These are phyloP conservation scores for Talaromyces sp. DNA, from an alignment of 2,329 filamentous ascomycete genomes.

Conservation along the genomic window DNA sequence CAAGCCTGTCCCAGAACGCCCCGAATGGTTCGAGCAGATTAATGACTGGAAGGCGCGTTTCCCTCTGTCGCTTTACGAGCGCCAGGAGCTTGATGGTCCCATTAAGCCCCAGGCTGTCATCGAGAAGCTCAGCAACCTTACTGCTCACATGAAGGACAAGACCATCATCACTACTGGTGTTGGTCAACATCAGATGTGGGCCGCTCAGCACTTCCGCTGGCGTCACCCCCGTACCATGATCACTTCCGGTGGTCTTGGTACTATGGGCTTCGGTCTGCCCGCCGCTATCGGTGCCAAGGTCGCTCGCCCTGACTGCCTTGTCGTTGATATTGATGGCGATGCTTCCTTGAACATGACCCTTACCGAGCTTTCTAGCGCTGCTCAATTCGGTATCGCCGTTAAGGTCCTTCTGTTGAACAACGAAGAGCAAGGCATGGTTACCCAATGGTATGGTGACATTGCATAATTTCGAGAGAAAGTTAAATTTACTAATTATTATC, in stretches of 20 bases:
- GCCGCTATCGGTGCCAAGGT: slow-evolving; percentile 96
- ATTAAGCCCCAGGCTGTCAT: slow-evolving; percentile 97
- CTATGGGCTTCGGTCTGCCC: slow-evolving; percentile 94
- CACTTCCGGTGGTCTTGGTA: slow-evolving; percentile 91
- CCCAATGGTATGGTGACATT: slow-evolving; percentile 64
- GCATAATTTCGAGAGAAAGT: neutral
- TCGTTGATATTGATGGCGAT: slow-evolving; percentile 95
- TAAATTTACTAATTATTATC: neutral
- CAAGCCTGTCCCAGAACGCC: slow-evolving; percentile 65
- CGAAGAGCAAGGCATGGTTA: slow-evolving; percentile 98
- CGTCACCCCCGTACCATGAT: slow-evolving; percentile 89
- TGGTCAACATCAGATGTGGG: slow-evolving; percentile 99
- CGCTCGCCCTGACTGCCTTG: slow-evolving; percentile 75
- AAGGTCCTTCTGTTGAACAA: slow-evolving; percentile 97
- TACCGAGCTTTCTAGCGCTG: slow-evolving; percentile 88
- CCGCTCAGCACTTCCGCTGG: slow-evolving; percentile 96
- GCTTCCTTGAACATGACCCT: slow-evolving; percentile 99
- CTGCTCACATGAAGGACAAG: slow-evolving; percentile 74
- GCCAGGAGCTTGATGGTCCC: slow-evolving; percentile 70
- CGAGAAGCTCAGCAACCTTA: slow-evolving; percentile 84
- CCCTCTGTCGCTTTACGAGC: slow-evolving; percentile 81
- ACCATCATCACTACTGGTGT: slow-evolving; percentile 93
- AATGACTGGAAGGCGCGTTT: slow-evolving; percentile 88
- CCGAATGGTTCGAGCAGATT: slow-evolving; percentile 89
- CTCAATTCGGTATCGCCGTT: slow-evolving; percentile 94